Percentiles rank a stretch among this genome's conserved stretches.
Conservation (phyloP, 2,329 filamentous ascomycete species). For the Talaromyces islandicus region DNA sequence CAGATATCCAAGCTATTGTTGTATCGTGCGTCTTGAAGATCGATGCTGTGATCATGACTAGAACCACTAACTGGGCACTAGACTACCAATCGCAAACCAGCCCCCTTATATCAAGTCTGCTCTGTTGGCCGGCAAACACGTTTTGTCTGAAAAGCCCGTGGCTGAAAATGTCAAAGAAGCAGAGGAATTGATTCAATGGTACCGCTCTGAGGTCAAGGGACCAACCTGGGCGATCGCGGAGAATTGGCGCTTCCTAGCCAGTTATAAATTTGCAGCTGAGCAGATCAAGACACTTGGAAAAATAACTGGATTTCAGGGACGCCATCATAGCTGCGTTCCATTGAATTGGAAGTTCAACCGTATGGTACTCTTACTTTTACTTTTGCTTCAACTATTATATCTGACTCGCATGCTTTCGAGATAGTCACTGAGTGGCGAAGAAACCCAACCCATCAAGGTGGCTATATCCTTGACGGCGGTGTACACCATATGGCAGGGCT, state of each 20-base stretch:
- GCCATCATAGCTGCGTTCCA: conserved; percentile 40
- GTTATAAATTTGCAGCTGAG: conserved; percentile 41
- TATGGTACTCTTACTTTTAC: conserved; percentile 19
- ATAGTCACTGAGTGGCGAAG: conserved; percentile 52
- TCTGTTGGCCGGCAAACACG: conserved; percentile 48
- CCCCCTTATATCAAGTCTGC: conserved; percentile 47
- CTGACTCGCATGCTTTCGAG: not conserved
- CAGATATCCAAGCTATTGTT: conserved; percentile 47
- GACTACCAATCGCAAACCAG: conserved; percentile 48
- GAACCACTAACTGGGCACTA: conserved; percentile 20
- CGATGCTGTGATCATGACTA: conserved; percentile 13
- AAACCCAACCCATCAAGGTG: conserved; percentile 51
- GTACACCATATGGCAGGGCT: conserved; percentile 52
- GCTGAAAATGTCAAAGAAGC: conserved; percentile 50
- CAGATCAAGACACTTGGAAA: conserved; percentile 43
- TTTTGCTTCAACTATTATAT: not conserved
- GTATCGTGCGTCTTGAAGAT: conserved; percentile 24
- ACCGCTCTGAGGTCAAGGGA: conserved; percentile 35
- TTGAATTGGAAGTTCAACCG: conserved; percentile 50
- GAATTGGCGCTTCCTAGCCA: conserved; percentile 51
- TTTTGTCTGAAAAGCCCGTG: conserved; percentile 54
- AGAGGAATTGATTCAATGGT: conserved; percentile 46
- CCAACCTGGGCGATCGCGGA: conserved; percentile 48
- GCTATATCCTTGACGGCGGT: conserved; percentile 55
- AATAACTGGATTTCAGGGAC: conserved; percentile 45